Evolutionary conservation across 306 rosid genomes (phyloP), one percentile per base, ranked within the genome.

Genomic region (Castanea mollissima): DNA sequence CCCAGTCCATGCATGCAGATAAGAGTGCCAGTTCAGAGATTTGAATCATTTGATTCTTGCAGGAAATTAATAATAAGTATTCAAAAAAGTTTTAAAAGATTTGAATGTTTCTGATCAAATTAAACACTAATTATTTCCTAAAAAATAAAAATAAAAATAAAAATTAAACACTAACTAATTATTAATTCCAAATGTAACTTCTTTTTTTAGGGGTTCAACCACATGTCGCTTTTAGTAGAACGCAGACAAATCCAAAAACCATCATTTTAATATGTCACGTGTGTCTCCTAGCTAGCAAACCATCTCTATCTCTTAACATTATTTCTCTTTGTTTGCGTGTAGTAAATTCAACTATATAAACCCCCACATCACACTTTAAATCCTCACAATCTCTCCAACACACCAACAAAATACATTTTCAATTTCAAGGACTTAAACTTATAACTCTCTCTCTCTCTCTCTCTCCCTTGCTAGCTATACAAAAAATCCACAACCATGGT

Each of bases 281-380:
- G 87, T 88, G 97, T 89, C 88, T 79, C 87, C 94, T 51, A 73
- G 71, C 79, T 38, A 85, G 82, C 90, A 77, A 79, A 85, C 94
- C 92, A 82, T 80, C 85, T 27, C 84, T 35, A 52, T 86, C 84
- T 71, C 84, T 58, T 58, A 73, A 74, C 77, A 84, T 82, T 70
- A 34, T 51, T 65, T 60, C 69, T 46, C 77, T 82, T 56, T 65
- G 32, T 64, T 85, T 83, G 83, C 73, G 76, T 79, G 85, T 79
- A 77, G 38, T 76, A 80, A 54, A 64, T 76, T 77, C 59, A 73
- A 3, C 75, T 69, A 85, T 83, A 77, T 80, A 85, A 76, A 6
- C 57, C 80, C 75, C 74, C 74, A 8, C 70, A 23, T 71, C 75
- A 62, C 25, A 76, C 64, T 68, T 81, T 2, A 2, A 41, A 41